These are phyloP conservation scores for Ogataea hybrid DNA, from an alignment of 1,139 yeast genomes.

Conservation along the genomic window DNA sequence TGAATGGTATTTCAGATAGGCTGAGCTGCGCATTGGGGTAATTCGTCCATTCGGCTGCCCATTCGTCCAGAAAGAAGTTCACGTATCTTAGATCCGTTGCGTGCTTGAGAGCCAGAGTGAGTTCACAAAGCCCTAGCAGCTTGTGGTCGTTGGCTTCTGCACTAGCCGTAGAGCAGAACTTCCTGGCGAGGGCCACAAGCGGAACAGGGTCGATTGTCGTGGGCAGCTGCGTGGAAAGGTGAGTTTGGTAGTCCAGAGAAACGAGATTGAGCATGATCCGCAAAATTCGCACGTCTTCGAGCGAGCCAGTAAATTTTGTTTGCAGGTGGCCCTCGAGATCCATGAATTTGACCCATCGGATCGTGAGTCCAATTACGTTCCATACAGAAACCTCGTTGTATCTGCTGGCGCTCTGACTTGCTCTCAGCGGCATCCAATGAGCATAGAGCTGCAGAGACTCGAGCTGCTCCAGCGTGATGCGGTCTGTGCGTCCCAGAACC, in stretches of 20 bases:
- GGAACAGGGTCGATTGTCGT: slow-evolving; percentile 17
- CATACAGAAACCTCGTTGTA: slow-evolving; percentile 16
- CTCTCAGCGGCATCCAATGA: slow-evolving; percentile 15
- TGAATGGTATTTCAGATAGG: slow-evolving; percentile 17
- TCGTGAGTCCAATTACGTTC: slow-evolving; percentile 15
- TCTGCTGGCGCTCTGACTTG: not conserved
- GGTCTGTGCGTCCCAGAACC: slow-evolving; percentile 10
- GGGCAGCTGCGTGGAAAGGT: slow-evolving; percentile 18
- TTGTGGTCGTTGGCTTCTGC: slow-evolving; percentile 14
- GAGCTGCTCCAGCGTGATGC: slow-evolving; percentile 12
- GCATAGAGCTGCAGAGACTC: slow-evolving; percentile 16
- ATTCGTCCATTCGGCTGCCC: slow-evolving; percentile 14
- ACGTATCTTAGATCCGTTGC: slow-evolving; percentile 2
- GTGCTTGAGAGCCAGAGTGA: slow-evolving; percentile 9
- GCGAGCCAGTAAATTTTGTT: not conserved
- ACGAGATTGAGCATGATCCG: slow-evolving; percentile 14
- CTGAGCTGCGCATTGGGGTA: not conserved
- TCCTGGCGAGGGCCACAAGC: slow-evolving; percentile 13
- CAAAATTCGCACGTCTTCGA: slow-evolving; percentile 13
- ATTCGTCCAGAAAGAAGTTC: slow-evolving; percentile 16
- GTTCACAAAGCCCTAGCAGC: slow-evolving; percentile 16
- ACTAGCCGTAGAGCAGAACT: slow-evolving; percentile 6
- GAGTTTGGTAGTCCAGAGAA: slow-evolving; percentile 16
- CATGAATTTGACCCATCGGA: slow-evolving; percentile 15
- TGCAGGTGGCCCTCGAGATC: slow-evolving; percentile 12